Percentiles rank a stretch among this genome's conserved stretches.
These are phyloP conservation scores for Aspergillus bombycis DNA, from an alignment of 2,329 filamentous ascomycete genomes.

Conservation along the genomic window DNA sequence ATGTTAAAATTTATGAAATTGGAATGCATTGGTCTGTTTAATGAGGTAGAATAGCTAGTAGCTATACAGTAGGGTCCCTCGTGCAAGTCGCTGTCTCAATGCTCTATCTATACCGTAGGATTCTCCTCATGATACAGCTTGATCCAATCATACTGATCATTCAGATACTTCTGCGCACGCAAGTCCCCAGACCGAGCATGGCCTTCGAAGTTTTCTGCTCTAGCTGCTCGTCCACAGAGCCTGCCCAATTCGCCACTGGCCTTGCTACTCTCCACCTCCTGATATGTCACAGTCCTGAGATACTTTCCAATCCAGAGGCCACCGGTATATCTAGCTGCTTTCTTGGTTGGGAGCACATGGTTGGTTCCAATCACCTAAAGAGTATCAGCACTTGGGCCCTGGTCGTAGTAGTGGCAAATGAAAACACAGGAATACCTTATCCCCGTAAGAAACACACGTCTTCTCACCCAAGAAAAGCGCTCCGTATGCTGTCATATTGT, in stretches of 20 bases:
- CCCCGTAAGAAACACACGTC: conserved; percentile 58
- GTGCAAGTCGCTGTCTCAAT: no score
- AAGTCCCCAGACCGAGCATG: conserved; percentile 57
- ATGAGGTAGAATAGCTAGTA: background rate
- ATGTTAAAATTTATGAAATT: background rate
- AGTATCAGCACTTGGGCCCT: background rate
- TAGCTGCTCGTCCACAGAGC: conserved; percentile 53
- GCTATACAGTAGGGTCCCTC: no score
- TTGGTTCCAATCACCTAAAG: conserved; percentile 57
- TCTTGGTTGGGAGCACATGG: conserved; percentile 56
- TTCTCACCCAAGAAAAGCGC: conserved; percentile 56
- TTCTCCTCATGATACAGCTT: background rate
- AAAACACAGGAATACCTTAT: conserved; percentile 46
- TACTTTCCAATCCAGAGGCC: conserved; percentile 61
- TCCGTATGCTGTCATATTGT: conserved; percentile 57
- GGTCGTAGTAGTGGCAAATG: background rate
- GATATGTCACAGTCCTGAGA: conserved; percentile 56
- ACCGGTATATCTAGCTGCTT: conserved; percentile 54
- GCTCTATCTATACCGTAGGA: background rate
- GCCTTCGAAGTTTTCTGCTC: conserved; percentile 57
- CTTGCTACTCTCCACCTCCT: conserved; percentile 49
- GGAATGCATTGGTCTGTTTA: background rate
- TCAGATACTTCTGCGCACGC: conserved; percentile 48
- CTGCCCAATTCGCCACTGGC: conserved; percentile 53
- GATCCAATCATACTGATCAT: conserved; percentile 51